Evolutionary conservation across 441 rosid species (phyloP).

Genomic region (Cnidoscolus chayamansa): DNA sequence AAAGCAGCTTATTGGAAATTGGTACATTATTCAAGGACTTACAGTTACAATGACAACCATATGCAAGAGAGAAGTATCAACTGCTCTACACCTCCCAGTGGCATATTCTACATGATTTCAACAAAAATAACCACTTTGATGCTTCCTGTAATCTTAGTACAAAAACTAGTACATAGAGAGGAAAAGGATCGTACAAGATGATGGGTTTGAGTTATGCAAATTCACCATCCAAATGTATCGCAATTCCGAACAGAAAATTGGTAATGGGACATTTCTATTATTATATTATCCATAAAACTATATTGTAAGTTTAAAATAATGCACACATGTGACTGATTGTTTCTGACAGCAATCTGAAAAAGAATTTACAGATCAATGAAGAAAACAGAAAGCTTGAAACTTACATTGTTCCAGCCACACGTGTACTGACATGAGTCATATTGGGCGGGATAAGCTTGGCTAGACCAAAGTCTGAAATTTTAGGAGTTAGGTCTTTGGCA

Average conservation of each 20-base stretch:
- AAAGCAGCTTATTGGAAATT: neutral
- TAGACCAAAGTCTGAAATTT: conserved; percentile 93
- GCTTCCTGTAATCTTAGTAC: neutral
- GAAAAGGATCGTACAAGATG: neutral
- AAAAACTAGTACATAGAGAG: neutral
- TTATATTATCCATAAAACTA: neutral
- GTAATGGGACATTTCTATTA: neutral
- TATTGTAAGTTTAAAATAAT: neutral
- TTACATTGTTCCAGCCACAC: conserved; percentile 97
- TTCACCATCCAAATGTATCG: neutral
- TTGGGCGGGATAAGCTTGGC: conserved; percentile 85
- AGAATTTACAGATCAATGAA: neutral
- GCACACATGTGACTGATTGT: neutral
- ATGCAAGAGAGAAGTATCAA: neutral
- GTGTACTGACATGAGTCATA: conserved; percentile 91
- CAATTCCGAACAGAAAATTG: neutral
- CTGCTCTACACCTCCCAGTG: neutral
- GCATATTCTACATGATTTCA: neutral
- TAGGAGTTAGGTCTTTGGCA: conserved; percentile 72
- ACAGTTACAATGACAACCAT: neutral
- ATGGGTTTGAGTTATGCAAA: neutral
- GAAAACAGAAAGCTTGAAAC: conserved; percentile 27
- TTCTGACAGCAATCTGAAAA: neutral
- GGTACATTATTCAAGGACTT: neutral
- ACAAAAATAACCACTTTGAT: neutral